Conservation (phyloP, 176 grass and related monocot species). For the Zoysia japonica region DNA sequence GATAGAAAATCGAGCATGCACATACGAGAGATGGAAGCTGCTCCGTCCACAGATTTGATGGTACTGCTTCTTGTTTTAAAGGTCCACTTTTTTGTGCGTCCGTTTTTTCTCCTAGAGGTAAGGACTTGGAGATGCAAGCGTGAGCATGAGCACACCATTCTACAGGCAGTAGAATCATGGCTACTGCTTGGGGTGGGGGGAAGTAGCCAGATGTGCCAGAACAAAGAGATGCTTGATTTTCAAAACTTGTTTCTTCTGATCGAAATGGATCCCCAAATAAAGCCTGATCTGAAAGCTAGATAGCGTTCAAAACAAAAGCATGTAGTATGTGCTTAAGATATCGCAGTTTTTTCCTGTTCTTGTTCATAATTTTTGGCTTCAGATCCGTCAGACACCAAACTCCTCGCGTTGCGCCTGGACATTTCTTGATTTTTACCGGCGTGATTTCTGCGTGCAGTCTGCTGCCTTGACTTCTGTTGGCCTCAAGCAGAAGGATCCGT, state of each 20-base stretch:
- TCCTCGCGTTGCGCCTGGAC: neutral
- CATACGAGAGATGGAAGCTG: conserved; percentile 32
- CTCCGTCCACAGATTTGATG: conserved; percentile 43
- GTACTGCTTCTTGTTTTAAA: conserved; percentile 31
- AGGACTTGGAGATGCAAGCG: neutral
- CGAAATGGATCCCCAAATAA: neutral
- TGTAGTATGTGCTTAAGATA: conserved; percentile 8
- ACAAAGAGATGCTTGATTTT: neutral
- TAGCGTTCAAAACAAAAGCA: neutral
- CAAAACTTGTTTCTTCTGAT: neutral
- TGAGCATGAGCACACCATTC: neutral
- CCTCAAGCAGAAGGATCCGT: conserved; percentile 28
- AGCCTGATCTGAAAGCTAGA: neutral
- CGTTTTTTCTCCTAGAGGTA: neutral
- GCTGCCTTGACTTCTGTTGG: conserved; percentile 20
- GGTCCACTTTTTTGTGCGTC: neutral
- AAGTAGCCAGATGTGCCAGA: neutral
- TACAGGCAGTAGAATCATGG: neutral
- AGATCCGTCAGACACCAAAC: conserved; percentile 27
- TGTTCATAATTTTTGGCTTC: neutral
- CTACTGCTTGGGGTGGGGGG: neutral
- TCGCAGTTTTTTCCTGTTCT: neutral
- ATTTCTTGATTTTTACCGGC: conserved; percentile 21
- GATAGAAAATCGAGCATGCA: conserved; percentile 29
- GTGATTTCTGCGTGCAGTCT: neutral